Base-by-base conservation (phyloP, 176 grass and related monocot species). In the Calamus simplicifolius region DNA sequence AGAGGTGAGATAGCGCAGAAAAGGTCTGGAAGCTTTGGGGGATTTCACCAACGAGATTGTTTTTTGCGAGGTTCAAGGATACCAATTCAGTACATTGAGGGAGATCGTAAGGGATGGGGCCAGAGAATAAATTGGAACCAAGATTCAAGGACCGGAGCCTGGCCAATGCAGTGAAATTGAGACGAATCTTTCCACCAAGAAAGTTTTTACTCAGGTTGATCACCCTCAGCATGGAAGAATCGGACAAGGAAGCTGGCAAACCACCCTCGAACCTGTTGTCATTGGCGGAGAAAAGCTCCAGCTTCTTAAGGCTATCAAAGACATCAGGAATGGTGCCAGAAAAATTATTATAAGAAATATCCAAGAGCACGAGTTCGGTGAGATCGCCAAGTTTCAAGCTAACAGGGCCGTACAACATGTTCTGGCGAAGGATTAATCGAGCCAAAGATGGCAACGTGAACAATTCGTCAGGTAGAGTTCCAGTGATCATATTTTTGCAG, bases 41-140 rank as follows among this genome's bases (percentile, higher is more conserved):
- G 30, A 97, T 80, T 78, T 83, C 63, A 1, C 93, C 87, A 10
- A 27, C 27, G 25, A 97, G 76, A 16, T 71, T 78, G 73, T 97
- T 97, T 63, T 65, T 88, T 17, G 87, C 84, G 12, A 97, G 87
- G 74, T 92, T 97, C 29, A 97, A 56, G 1, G 81, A 85, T 64
- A 56, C 85, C 68, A 97, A 23, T 49, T 85, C 75, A 0, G 54
- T 18, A 18, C 93, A 97, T 17, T 1, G 4, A 0, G 84, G 43
- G 0, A 97, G 71, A 27, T 50, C n/a, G 61, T 54, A 14, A 63
- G 93, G 87, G 55, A 97, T 91, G 25, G 6, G 14, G 48, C 87
- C 87, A 66, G 6, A 66, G 25, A 97, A 78, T 18, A 3, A 65
- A 52, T 97, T 97, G 17, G 72, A 69, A 52, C 87, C 93, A 7